These are phyloP conservation scores for Schizopora paradoxa DNA, from an alignment of 1,284 basidiomycete genomes.

Conservation along the genomic window DNA sequence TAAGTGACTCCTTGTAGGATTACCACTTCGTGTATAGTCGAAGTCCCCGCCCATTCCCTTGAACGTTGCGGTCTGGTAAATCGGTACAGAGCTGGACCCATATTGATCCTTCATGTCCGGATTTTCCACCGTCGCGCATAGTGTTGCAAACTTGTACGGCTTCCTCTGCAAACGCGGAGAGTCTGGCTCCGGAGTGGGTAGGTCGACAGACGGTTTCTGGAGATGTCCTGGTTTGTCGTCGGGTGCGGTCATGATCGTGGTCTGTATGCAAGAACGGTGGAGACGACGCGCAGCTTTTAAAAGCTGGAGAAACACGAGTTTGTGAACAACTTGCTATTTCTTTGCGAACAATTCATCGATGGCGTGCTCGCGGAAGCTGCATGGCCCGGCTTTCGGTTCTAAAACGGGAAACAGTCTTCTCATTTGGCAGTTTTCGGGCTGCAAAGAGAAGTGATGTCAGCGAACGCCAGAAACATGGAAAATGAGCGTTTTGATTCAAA, in stretches of 20 bases:
- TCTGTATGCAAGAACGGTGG: too few relatives aligned
- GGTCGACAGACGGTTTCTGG: conserved; percentile 26
- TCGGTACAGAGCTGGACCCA: conserved; percentile 90
- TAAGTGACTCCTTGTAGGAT: conserved; percentile 93
- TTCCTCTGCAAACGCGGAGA: conserved; percentile 59
- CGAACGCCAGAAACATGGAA: too few relatives aligned
- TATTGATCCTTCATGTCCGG: conserved; percentile 92
- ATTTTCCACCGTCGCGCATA: conserved; percentile 89
- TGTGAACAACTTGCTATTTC: too few relatives aligned
- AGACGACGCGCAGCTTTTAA: too few relatives aligned
- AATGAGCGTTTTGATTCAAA: too few relatives aligned
- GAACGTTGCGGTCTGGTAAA: conserved; percentile 98
- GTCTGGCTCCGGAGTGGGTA: conserved; percentile 74
- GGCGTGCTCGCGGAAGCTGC: too few relatives aligned
- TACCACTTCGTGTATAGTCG: conserved; percentile 94
- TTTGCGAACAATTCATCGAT: too few relatives aligned
- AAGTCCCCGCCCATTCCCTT: conserved; percentile 90
- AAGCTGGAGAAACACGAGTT: too few relatives aligned
- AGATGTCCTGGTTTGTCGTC: background rate
- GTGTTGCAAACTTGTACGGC: conserved; percentile 77
- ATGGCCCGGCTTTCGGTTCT: too few relatives aligned
- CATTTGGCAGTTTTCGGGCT: too few relatives aligned
- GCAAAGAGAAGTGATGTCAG: too few relatives aligned
- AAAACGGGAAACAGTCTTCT: too few relatives aligned
- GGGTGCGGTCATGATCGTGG: background rate